Base-by-base conservation (phyloP, 306 rosid genomes). In the Ochetophila trinervis region DNA sequence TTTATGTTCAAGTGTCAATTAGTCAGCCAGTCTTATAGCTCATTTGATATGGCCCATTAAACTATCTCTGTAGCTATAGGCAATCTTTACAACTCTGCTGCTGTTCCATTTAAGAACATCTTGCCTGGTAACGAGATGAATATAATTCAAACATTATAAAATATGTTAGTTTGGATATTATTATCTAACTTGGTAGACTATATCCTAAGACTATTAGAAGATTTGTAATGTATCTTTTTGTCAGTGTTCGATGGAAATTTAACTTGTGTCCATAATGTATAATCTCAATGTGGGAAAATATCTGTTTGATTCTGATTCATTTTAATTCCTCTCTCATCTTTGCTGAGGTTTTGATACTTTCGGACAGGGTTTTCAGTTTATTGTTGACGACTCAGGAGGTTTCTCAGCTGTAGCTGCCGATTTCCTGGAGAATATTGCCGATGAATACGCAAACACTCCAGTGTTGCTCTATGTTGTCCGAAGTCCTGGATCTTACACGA, bases 301-400 rank as follows among this genome's bases (percentile, higher is more conserved):
- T 27, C 22, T 57, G 22, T 45, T 22, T 30, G 58, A 30, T 3
- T 63, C 55, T 58, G 50, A 8, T 8, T 40, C 45, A 40, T 40
- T 10, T 40, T 40, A 40, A 40, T 40, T 72, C 34, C 52, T 54
- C 35, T 15, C 27, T 66, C 19, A 56, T 51, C 37, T 32, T 53
- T 55, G 36, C 53, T 40, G 64, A 53, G 22, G 50, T 54, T 68
- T 67, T 72, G 65, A 19, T 18, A 48, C 67, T 42, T 67, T 66
- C 8, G 14, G 42, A 66, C 85, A 92, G 98, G 98, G 98, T 53
- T 84, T 92, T 79, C 98, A 92, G 74, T 92, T 89, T 68, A 35
- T 85, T 40, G 83, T 89, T 68, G 95, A 89, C 15, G 91, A 89
- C 67, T 85, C 95, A 0, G 96, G 95, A 54, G 98, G 98, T 70